Base-by-base conservation (phyloP, 73 alveolate genomes). In the Tetrahymena thermophila region DNA sequence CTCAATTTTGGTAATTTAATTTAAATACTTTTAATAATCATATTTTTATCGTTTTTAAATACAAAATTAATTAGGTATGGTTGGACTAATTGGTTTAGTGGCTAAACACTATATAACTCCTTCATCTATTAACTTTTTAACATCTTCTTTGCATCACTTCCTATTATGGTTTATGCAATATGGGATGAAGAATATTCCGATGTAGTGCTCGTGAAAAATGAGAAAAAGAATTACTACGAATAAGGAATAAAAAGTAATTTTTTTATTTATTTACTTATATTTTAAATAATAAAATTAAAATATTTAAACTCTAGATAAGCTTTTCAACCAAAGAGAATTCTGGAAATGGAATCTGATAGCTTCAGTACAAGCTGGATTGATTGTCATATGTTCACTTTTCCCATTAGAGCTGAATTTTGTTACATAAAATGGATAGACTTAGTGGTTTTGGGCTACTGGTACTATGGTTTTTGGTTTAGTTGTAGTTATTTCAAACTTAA, bases 61-160 rank as follows among this genome's bases (percentile, higher is more conserved):
- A 1, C 7, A 56, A 56, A 28, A 28, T 50, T 0, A 50, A 50
- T 25, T 8, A 71, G 89, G 89, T 97, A 96, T 56, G 99, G 99
- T 15, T 94, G 97, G 93, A 85, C 84, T 89, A 96, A 97, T 44
- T 98, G 96, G 96, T 99, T 96, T 95, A 96, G 99, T 40, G 99
- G 99, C 23, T 97, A 98, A 96, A 96, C 96, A 31, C 94, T 98
- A 89, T 99, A 98, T 96, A 99, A 99, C 93, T 97, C 98, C 14
- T 99, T 99, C 98, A 96, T 98, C 94, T 99, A 98, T 97, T 99
- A 98, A 96, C 96, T 98, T 95, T 99, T 98, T 97, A 98, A 98
- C 96, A 97, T 99, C 35, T 57, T 98, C 31, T 99, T 97, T 97
- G 98, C 99, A 40, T 96, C 99, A 25, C 85, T 98, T 44, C 99